Evolutionary conservation across 164 flowering plant species (phyloP), one percentile per base, ranked within the genome.

Genomic region (Magnolia changhungtana): DNA sequence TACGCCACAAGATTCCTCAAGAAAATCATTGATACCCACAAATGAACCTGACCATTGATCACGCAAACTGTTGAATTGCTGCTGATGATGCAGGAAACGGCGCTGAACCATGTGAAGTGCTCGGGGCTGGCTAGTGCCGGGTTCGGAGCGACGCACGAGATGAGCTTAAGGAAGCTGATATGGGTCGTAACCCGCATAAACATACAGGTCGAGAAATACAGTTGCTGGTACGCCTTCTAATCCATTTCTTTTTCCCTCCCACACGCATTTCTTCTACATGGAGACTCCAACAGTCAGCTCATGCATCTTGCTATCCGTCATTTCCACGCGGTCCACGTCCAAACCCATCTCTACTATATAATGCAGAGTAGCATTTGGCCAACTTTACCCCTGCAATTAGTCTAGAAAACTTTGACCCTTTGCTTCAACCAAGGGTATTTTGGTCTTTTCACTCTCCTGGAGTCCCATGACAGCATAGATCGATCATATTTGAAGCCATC

Each of bases 111-210:
- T 75, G 97, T 90, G 21, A 83, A 72, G 51, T 78, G 86, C 74
- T 85, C 94, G 6, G 95, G 97, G 23, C 86, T 92, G 0, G 88
- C 86, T 21, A 90, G 93, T 1, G 79, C 86, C 72, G 97, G 95
- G 1, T 92, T 92, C 67, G 94, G 95, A 0, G 88, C 97, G 1
- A 92, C 95, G 10, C 86, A 80, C 0, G 95, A 91, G 84, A 92
- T 91, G 97, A 85, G 90, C 79, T 73, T 85, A 20, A 84, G 91
- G 77, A 91, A 91, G 51, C 90, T 90, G 23, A 92, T 91, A 1
- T 92, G 95, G 95, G 95, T 89, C 1, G 95, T 92, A 37, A 89
- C 97, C 16, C 88, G 93, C 8, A 83, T 91, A 50, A 86, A 92
- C 31, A 76, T 92, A 69, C 91, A 86, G 85, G 92, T 90, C 0